Conservation (phyloP, 495 filamentous ascomycete genomes). For the Neurospora africana region DNA sequence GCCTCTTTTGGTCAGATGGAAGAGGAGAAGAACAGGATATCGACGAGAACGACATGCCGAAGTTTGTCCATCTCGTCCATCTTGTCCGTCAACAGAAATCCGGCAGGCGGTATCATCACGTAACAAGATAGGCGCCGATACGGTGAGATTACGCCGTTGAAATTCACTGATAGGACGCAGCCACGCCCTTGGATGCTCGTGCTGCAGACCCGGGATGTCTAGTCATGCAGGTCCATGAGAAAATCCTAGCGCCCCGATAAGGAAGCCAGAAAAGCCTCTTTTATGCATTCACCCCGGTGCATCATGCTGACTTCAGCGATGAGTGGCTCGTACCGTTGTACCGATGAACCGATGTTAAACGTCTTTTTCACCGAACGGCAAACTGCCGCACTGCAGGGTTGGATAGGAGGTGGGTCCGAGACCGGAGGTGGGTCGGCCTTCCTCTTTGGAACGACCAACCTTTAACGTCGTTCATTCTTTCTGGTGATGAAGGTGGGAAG, state of each 20-base stretch:
- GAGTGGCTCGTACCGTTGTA: not conserved
- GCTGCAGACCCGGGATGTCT: not conserved
- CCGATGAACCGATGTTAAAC: not conserved
- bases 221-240: not conserved
- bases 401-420: not conserved
- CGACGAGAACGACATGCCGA: not conserved
- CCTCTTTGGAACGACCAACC: not conserved
- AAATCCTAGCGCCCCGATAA: not conserved
- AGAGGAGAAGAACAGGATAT: not conserved
- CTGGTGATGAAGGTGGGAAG: not conserved
- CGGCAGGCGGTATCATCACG: not conserved
- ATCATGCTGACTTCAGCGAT: not conserved
- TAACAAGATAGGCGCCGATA: not conserved
- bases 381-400: not conserved
- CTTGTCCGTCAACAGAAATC: not conserved
- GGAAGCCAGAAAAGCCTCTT: not conserved
- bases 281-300: not conserved
- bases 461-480: not conserved
- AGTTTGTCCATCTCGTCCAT: not conserved
- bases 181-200: not conserved
- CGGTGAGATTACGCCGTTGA: not conserved
- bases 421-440: not conserved
- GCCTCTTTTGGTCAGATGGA: not conserved
- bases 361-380: not conserved
- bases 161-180: not conserved